Percentiles rank a stretch among this genome's conserved stretches.
phyloP scores from a whole-genome alignment of 2,329 filamentous ascomycete species.

The Plectosphaerella sp. region DNA sequence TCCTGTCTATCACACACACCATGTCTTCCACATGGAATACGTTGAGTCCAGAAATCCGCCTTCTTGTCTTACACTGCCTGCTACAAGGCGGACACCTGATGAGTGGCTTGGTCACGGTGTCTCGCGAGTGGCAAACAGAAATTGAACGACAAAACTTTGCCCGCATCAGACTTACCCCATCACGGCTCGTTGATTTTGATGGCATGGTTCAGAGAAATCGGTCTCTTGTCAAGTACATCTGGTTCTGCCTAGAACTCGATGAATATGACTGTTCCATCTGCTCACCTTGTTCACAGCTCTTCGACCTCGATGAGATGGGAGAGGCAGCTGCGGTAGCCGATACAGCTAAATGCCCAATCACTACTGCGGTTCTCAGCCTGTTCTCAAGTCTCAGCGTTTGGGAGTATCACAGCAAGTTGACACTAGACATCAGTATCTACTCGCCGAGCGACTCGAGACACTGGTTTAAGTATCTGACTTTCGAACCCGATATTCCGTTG shows the following conservation, averaged over 20 bases:
- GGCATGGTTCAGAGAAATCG: constrained; percentile 22
- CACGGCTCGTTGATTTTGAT: constrained; percentile 20
- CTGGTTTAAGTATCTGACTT: constrained; percentile 23
- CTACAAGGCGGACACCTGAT: constrained; percentile 15
- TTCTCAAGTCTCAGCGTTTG: constrained; percentile 22
- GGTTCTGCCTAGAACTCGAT: constrained; percentile 23
- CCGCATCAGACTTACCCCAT: constrained; percentile 21
- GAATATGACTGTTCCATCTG: constrained; percentile 20
- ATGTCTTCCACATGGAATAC: constrained; percentile 9
- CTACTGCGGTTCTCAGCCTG: constrained; percentile 12
- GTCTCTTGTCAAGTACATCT: constrained; percentile 19
- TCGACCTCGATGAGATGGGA: no score
- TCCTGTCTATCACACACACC: no score
- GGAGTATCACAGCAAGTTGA: constrained; percentile 17
- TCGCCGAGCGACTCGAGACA: constrained; percentile 24
- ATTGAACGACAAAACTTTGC: constrained; percentile 23
- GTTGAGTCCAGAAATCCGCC: constrained; percentile 18
- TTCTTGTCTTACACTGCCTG: constrained; percentile 16
- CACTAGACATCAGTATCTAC: constrained; percentile 24
- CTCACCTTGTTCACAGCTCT: no score
- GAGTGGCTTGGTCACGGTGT: constrained; percentile 20
- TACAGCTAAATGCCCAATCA: constrained; percentile 6
- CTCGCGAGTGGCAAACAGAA: constrained; percentile 22
- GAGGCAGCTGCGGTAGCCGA: no score
- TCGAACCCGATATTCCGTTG: constrained; percentile 15